Evolutionary conservation across 345 rosid genomes (phyloP), one percentile per base, ranked within the genome.

Genomic region (Aquilaria malaccensis): DNA sequence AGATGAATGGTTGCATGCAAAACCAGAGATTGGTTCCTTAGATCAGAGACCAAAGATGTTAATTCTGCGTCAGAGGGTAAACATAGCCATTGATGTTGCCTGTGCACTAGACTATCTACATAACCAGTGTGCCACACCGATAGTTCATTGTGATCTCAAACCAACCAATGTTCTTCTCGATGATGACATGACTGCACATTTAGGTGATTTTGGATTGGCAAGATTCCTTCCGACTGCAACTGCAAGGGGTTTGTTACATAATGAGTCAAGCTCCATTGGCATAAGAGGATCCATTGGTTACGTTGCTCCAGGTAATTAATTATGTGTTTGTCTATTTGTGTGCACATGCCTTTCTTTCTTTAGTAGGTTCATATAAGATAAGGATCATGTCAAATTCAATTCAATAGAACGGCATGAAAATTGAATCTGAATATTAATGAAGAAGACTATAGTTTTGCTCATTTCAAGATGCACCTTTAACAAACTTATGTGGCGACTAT

Each of bases 131-230:
- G 47, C 55, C 11, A n/a, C 15, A 13, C 58, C 63, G 15, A 64
- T 68, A 45, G 55, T 67, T 2, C 76, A 64, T 4, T 73, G 72
- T 29, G 69, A 72, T 50, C 11, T 67, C 48, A 72, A 72, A 51
- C 71, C 76, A 33, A 58, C 67, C 65, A 72, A 72, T 43, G 6
- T 72, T 30, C 69, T 72, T 7, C 62, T 68, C 7, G 63, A 73
- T 3, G 52, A 12, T 6, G 66, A 64, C 59, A 58, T 72, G 62
- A 46, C 46, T 43, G 69, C 76, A 22, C 69, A 67, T 54, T 60
- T 67, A 0, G 52, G 59, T 3, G 76, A 72, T 61, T 72, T 72
- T 50, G 62, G 76, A 9, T 22, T 63, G 29, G 65, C 76, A 0
- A 65, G 4, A 41, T 49, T 67, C 5, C 55, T 61, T 4, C 51